phyloP scores from a whole-genome alignment of 78 protist species.

The Parvularia atlantis region DNA sequence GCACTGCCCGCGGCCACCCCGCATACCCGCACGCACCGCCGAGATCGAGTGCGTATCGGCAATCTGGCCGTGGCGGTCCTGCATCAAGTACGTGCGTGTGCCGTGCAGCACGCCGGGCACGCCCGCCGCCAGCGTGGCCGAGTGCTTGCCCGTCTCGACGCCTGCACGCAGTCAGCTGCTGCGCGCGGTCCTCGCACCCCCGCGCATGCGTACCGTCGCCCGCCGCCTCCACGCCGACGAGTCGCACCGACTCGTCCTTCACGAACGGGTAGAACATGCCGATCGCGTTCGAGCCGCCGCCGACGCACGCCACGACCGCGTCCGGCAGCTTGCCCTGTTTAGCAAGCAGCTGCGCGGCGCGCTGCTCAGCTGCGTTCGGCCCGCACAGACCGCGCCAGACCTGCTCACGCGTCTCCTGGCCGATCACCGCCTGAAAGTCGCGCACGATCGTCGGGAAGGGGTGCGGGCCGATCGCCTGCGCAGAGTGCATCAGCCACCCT shows the following conservation, averaged over 20 bases:
- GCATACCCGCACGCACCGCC: slow-evolving; percentile 26
- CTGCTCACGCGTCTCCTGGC: slow-evolving; percentile 54
- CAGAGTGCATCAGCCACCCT: neutral
- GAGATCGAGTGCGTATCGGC: slow-evolving; percentile 66
- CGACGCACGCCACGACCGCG: slow-evolving; percentile 79
- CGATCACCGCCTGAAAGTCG: slow-evolving; percentile 78
- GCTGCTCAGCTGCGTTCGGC: neutral
- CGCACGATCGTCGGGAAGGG: slow-evolving; percentile 84
- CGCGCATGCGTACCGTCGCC: slow-evolving; percentile 48
- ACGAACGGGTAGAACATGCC: slow-evolving; percentile 63
- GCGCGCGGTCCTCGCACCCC: too few species aligned
- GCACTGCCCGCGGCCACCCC: too few species aligned
- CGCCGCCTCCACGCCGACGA: slow-evolving; percentile 73
- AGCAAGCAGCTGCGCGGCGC: slow-evolving; percentile 25
- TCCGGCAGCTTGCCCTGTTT: slow-evolving; percentile 65
- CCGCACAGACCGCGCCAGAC: neutral
- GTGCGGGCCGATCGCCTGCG: slow-evolving; percentile 86
- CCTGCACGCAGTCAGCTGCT: too few species aligned
- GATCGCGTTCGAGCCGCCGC: slow-evolving; percentile 84
- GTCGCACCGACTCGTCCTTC: slow-evolving; percentile 22
- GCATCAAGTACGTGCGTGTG: slow-evolving; percentile 61
- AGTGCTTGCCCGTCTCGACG: slow-evolving; percentile 44
- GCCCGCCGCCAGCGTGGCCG: slow-evolving; percentile 57
- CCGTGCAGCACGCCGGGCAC: slow-evolving; percentile 78
- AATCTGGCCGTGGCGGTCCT: slow-evolving; percentile 57